Base-by-base conservation (phyloP, 164 flowering plant species). In the Piper longum region DNA sequence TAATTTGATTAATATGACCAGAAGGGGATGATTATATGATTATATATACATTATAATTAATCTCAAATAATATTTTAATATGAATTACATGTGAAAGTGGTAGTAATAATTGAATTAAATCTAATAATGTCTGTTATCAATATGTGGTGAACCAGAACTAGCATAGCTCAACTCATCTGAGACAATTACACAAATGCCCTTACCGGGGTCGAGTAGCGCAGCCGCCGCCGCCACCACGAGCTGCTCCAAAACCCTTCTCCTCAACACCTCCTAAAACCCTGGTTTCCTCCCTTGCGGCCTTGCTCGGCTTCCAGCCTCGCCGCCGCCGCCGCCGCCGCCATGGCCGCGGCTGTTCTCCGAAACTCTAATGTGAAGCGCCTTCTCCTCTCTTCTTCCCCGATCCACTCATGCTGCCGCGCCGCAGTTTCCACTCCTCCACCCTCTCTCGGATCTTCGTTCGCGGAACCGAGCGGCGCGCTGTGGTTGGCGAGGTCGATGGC, bases 291-390 rank as follows among this genome's bases (percentile, higher is more conserved):
- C 19, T 57, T 14, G 60, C 26, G 11, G 12, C 39, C 41, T 18
- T 9, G 59, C 4, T 26, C 36, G 17, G 19, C 59, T 17, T 39
- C 41, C 11, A 9, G 12, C 52, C 52, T 57, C 59, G 13, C 39
- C 3, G 3, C 1, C 41, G 19, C 36, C 59, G 13, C 36, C n/a
- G 26, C 11, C 59, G 18, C 54, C 48, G 19, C 14, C 48, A 87
- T 88, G 96, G 93, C 96, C 18, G 77, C 88, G 0, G 77, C 75
- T 14, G 82, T 72, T 45, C 74, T 91, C 45, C 67, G 86, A 75
- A 86, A 84, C 78, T 77, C 81, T 58, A 82, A 70, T 66, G 75
- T 83, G 43, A 83, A 64, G 78, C 88, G 91, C 40, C 61, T 91
- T 4, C 39, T 82, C 19, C 62, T 78, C 4, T 66, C 74, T 48